Conservation (phyloP, 495 filamentous ascomycete genomes). For the Lasiosphaeris hirsuta region DNA sequence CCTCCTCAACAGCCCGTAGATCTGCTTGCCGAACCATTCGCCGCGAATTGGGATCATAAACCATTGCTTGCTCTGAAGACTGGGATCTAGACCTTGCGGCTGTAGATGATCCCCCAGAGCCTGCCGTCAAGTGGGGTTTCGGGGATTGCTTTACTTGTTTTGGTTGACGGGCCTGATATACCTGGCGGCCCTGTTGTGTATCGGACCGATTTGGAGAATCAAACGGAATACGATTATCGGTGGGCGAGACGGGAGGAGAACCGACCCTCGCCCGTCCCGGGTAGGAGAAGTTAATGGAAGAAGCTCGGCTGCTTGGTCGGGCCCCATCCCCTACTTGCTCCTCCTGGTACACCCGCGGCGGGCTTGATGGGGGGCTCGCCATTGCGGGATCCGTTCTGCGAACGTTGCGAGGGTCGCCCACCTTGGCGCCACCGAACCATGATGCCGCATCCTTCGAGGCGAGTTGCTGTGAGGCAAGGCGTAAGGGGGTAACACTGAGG, state of each 20-base stretch:
- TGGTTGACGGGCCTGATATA: slow-evolving; percentile 13
- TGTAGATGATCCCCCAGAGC: not conserved
- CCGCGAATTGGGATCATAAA: slow-evolving; percentile 58
- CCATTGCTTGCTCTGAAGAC: slow-evolving; percentile 36
- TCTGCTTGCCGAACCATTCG: slow-evolving; percentile 46
- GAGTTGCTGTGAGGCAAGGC: slow-evolving; percentile 44
- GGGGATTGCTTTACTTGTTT: not conserved
- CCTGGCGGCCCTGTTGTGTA: slow-evolving; percentile 3
- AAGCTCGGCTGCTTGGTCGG: slow-evolving; percentile 57
- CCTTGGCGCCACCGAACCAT: slow-evolving; percentile 40
- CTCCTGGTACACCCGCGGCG: slow-evolving; percentile 20
- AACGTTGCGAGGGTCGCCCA: slow-evolving; percentile 42
- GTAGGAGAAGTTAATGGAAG: slow-evolving; percentile 83
- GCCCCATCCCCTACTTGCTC: slow-evolving; percentile 13
- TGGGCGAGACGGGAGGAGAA: slow-evolving; percentile 31
- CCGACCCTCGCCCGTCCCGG: slow-evolving; percentile 46
- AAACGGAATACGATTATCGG: slow-evolving; percentile 2
- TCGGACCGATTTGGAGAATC: slow-evolving; percentile 1
- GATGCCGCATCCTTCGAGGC: slow-evolving; percentile 31
- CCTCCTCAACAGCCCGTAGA: slow-evolving; percentile 35
- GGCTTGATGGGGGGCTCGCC: slow-evolving; percentile 35
- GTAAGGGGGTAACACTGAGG: slow-evolving; percentile 36
- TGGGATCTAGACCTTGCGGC: slow-evolving; percentile 19
- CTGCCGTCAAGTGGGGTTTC: not conserved
- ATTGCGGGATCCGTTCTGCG: slow-evolving; percentile 42